phyloP scores from a whole-genome alignment of 1,284 basidiomycete genomes.

The Pseudozyma thailandica region DNA sequence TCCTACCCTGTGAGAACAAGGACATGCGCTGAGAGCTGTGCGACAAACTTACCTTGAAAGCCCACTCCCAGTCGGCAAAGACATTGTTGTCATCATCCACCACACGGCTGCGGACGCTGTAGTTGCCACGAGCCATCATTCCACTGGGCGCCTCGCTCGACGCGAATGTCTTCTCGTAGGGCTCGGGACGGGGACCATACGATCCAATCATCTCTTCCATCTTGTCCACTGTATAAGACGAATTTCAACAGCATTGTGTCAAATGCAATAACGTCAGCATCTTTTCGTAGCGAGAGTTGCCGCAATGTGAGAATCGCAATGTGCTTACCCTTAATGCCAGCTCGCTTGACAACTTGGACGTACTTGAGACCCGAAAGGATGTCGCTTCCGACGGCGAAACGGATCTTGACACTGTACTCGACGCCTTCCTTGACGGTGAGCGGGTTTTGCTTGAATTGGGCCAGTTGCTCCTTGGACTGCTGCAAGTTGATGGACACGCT shows the following conservation, averaged over 20 bases:
- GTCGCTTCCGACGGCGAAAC: slow-evolving; percentile 79
- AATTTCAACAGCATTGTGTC: background rate
- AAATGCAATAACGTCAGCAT: background rate
- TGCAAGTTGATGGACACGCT: slow-evolving; percentile 70
- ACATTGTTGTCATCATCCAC: slow-evolving; percentile 81
- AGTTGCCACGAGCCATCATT: slow-evolving; percentile 82
- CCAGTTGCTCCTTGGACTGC: slow-evolving; percentile 68
- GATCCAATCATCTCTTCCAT: slow-evolving; percentile 90
- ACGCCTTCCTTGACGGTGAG: slow-evolving; percentile 73
- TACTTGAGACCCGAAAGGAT: slow-evolving; percentile 87
- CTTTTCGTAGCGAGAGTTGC: no score
- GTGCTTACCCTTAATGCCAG: slow-evolving; percentile 71
- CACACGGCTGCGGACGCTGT: slow-evolving; percentile 80
- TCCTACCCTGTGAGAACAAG: background rate
- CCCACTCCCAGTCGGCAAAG: slow-evolving; percentile 73
- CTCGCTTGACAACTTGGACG: slow-evolving; percentile 79
- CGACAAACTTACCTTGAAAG: slow-evolving; percentile 56
- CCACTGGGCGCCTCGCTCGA: slow-evolving; percentile 71
- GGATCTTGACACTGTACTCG: slow-evolving; percentile 81
- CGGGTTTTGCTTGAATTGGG: slow-evolving; percentile 73
- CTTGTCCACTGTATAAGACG: slow-evolving; percentile 76
- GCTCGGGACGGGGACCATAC: slow-evolving; percentile 72
- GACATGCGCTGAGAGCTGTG: background rate
- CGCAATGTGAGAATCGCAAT: background rate
- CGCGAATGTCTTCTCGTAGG: slow-evolving; percentile 69